Percentiles rank a stretch among this genome's conserved stretches.
Conservation (phyloP, 306 rosid genomes). For the Castanea sativa region DNA sequence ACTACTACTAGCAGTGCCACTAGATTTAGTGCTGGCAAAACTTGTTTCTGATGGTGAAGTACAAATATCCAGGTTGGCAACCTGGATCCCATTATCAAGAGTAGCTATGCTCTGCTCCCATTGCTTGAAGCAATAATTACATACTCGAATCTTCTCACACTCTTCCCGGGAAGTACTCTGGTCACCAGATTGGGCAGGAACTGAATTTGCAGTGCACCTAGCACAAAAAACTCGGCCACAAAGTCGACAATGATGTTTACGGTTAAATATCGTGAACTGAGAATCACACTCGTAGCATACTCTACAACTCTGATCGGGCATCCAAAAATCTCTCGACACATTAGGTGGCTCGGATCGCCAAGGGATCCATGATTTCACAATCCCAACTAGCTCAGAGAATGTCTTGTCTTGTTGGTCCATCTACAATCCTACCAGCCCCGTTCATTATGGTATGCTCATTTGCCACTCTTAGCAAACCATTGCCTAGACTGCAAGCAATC, state of each 20-base stretch:
- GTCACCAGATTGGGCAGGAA: slow-evolving; percentile 58
- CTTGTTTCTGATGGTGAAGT: slow-evolving; percentile 60
- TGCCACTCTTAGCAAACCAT: slow-evolving; percentile 39
- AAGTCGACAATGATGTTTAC: slow-evolving; percentile 88
- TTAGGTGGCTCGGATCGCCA: slow-evolving; percentile 68
- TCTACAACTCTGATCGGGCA: slow-evolving; percentile 88
- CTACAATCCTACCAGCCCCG: slow-evolving; percentile 34
- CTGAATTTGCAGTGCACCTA: slow-evolving; percentile 69
- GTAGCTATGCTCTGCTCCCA: slow-evolving; percentile 57
- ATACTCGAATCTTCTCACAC: slow-evolving; percentile 75
- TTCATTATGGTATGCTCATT: slow-evolving; percentile 65
- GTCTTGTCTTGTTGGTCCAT: slow-evolving; percentile 65
- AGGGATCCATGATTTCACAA: slow-evolving; percentile 73
- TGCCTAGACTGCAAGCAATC: slow-evolving; percentile 7
- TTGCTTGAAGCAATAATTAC: slow-evolving; percentile 87
- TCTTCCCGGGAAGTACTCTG: slow-evolving; percentile 50
- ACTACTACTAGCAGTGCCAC: slow-evolving; percentile 71
- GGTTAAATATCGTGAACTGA: slow-evolving; percentile 76
- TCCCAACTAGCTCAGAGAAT: slow-evolving; percentile 50
- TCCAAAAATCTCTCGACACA: slow-evolving; percentile 88
- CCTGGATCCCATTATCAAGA: slow-evolving; percentile 36
- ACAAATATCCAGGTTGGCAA: slow-evolving; percentile 49
- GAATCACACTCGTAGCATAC: slow-evolving; percentile 93
- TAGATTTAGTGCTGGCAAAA: slow-evolving; percentile 56
- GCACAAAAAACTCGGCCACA: slow-evolving; percentile 94